Conservation (phyloP, 148 eudicot genomes). For the Spergularia bocconei region DNA sequence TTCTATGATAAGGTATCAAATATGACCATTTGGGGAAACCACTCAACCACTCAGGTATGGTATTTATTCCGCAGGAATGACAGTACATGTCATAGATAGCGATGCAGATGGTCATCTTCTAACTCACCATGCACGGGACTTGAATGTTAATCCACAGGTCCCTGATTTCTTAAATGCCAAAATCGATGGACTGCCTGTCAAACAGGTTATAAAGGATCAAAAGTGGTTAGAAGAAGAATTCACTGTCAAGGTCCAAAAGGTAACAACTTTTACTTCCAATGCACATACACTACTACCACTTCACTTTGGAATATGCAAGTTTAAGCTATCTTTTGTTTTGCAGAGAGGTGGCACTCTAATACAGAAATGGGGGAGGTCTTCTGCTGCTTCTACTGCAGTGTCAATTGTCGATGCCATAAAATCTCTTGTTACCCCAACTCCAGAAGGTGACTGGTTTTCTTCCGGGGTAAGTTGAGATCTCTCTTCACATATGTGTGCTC, state of each 20-base stretch:
- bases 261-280: constrained; percentile 20
- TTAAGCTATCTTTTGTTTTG: constrained; percentile 13
- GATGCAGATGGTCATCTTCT: not conserved
- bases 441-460: constrained; percentile 99
- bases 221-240: constrained; percentile 96
- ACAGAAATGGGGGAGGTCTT: constrained; percentile 98
- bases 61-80: not conserved
- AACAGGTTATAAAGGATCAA: constrained; percentile 76
- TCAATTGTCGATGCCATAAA: constrained; percentile 89
- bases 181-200: constrained; percentile 81
- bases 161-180: constrained; percentile 90
- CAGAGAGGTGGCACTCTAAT: constrained; percentile 96
- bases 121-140: not conserved
- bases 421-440: constrained; percentile 88
- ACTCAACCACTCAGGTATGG: constrained; percentile 89
- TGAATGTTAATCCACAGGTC: constrained; percentile 44
- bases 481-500: not conserved
- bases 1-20: constrained; percentile 96
- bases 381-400: constrained; percentile 96
- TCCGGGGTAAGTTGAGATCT: constrained; percentile 65
- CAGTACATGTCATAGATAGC: not conserved
- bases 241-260: constrained; percentile 82
- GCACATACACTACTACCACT: not conserved
- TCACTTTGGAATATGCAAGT: not conserved
- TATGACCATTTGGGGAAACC: constrained; percentile 99